Evolutionary conservation across 768 basidiomycete genomes (phyloP), one percentile per base, ranked within the genome.

Genomic region (Xerocomus brunneocitrinus): DNA sequence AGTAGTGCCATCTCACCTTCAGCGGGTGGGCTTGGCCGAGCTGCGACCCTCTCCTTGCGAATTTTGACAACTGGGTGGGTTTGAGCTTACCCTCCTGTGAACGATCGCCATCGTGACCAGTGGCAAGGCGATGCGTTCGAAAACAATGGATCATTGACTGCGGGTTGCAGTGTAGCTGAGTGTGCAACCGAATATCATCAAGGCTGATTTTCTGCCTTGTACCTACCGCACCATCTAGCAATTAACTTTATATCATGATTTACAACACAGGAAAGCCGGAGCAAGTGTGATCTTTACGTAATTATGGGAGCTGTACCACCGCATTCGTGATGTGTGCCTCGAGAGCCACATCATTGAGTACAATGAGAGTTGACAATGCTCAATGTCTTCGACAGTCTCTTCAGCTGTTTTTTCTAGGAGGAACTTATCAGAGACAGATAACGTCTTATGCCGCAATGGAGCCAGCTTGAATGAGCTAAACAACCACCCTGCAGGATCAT

Each of bases 191-290:
- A 28, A 43, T 41, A 24, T 44, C 39, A 22, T 4, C 50, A 49
- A 36, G 46, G 53, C 58, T 13, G 7, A 12, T 22, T 19, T 19
- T 19, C 19, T 19, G 19, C 40, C 40, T 41, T 4, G 22, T 13
- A 13, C 9, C 41, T 52, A 43, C 34, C 53, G 42, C 54, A 59
- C 61, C 24, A 8, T 35, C 13, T 30, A 14, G 27, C 4, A 42
- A 31, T 35, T 22, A 44, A 43, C 43, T 28, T 38, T 38, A 16
- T 38, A 16, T 31, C 45, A 69, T 67, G 67, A 58, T 61, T 40
- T 27, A 10, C 32, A 19, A 19, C 32, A 32, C 32, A 10, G 9
- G 32, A 10, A 32, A 32, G 30, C 8, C 47, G 50, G 57, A 66
- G 38, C 22, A 46, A 40, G 22, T 30, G 14, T 54, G 53, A 22